Evolutionary conservation across 2,329 filamentous ascomycete species (phyloP), one percentile per base, ranked within the genome.

Genomic region (Pseudocercospora musae): DNA sequence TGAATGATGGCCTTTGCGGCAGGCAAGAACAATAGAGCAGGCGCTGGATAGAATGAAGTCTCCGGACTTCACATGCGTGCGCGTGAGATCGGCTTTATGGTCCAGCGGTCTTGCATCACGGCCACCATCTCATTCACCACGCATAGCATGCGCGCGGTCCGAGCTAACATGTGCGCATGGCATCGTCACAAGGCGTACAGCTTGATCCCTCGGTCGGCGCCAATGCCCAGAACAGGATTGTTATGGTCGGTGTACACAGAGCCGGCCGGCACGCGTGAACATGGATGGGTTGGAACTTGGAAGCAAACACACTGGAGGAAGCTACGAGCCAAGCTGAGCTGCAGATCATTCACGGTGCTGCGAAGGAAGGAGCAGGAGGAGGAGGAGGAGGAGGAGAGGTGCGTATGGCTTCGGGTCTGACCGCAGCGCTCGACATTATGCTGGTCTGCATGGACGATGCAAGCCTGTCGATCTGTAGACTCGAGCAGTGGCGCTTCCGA

Each of bases 181-280:
- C 61, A 44, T 67, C 66, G 66, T 68, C 66, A 68, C 66, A 62
- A 65, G 66, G 65, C 63, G 57, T 57, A 58, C 50, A 65, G 54
- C 42, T 49, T 53, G 55, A 37, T 57, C 60, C 59, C 53, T 59
- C 58, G 56, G 56, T 57, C 59, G 57, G 64, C 62, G 60, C 64
- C 64, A 62, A 66, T 62, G 61, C 59, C 57, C 61, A 54, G 37
- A 62, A 54, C 52, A 63, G 61, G 63, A 65, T 20, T 52, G 62
- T 29, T 50, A 40, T 44, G 15, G 58, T 54, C 9, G 60, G 60
- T 64, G 57, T 54, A 50, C 61, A 62, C 56, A 60, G 48, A 57
- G 29, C 46, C 23, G 53, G 29, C 46, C 23, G 53, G 60, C 55
- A 60, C 56, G 60, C 62, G 62, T 33, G 60, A 48, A 61, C 60